Evolutionary conservation across 805 yeast genomes (phyloP).

Genomic region (Candida nemodendra): DNA sequence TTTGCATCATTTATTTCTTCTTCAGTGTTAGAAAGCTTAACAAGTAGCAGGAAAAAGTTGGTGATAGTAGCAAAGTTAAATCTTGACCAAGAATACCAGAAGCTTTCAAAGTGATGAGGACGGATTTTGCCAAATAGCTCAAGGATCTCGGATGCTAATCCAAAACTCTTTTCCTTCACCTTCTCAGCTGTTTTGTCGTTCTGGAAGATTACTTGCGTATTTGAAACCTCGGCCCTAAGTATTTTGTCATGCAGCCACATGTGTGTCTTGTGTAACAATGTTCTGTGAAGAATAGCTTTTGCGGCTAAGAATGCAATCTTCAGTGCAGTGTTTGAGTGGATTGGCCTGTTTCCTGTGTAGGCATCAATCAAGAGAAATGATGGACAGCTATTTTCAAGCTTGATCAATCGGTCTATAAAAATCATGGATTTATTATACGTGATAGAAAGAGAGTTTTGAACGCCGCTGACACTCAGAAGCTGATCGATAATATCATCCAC

Average conservation of each 20-base stretch:
- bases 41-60: slow-evolving; percentile 11
- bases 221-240: no score
- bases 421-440: slow-evolving; percentile 3
- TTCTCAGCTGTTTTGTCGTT: no score
- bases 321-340: slow-evolving; percentile 8
- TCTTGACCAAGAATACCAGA: slow-evolving; percentile 19
- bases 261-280: slow-evolving; percentile 9
- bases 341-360: background rate
- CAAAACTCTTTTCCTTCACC: no score
- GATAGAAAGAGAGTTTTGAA: slow-evolving; percentile 2
- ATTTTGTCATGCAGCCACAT: slow-evolving; percentile 5
- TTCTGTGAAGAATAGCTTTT: slow-evolving; percentile 5
- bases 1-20: background rate
- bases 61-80: slow-evolving; percentile 18
- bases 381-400: slow-evolving; percentile 5
- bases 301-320: slow-evolving; percentile 11
- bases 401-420: slow-evolving; percentile 4
- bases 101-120: slow-evolving; percentile 14
- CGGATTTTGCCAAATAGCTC: slow-evolving; percentile 6
- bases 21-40: slow-evolving; percentile 2
- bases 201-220: background rate
- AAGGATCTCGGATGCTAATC: slow-evolving; percentile 4
- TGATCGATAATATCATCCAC: slow-evolving; percentile 12
- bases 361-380: slow-evolving; percentile 7
- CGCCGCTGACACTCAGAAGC: slow-evolving; percentile 2